phyloP scores from a whole-genome alignment of 257 asterid species.

The Nyctanthes arbortristis region DNA sequence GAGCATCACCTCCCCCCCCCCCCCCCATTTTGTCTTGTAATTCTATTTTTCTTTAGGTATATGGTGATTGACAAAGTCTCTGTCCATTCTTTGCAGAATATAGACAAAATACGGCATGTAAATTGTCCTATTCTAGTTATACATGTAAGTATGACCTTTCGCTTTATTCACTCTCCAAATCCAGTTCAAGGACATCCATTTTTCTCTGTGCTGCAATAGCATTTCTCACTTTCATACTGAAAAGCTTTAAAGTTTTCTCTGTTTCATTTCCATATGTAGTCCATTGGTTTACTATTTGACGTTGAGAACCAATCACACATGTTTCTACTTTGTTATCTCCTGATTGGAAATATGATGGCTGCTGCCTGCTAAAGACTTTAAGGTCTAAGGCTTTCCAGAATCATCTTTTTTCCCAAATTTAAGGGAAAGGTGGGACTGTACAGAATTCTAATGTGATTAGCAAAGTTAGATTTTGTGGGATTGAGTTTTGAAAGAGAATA shows the following conservation, averaged over 20 bases:
- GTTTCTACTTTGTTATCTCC: no score
- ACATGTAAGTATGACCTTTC: slow-evolving; percentile 67
- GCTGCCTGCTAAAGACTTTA: not conserved
- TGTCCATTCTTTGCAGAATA: slow-evolving; percentile 61
- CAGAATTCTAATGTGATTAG: not conserved
- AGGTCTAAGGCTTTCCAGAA: not conserved
- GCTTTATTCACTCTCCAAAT: not conserved
- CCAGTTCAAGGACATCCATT: slow-evolving; percentile 9
- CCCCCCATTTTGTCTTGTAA: not conserved
- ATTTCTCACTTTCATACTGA: not conserved
- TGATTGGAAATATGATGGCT: not conserved
- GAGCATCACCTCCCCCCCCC: not conserved
- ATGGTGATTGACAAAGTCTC: slow-evolving; percentile 22
- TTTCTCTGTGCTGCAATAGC: not conserved
- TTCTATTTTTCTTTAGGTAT: slow-evolving; percentile 7
- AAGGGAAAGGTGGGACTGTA: not conserved
- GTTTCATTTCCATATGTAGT: not conserved
- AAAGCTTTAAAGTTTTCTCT: not conserved
- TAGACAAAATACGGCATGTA: slow-evolving; percentile 86
- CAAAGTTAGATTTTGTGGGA: not conserved
- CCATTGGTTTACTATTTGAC: not conserved
- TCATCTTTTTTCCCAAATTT: not conserved
- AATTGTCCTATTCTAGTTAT: slow-evolving; percentile 91
- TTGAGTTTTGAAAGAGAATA: not conserved
- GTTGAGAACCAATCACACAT: not conserved